These are phyloP conservation scores for Elsinoe perseae DNA, from an alignment of 2,329 filamentous ascomycete species.

Conservation along the genomic window DNA sequence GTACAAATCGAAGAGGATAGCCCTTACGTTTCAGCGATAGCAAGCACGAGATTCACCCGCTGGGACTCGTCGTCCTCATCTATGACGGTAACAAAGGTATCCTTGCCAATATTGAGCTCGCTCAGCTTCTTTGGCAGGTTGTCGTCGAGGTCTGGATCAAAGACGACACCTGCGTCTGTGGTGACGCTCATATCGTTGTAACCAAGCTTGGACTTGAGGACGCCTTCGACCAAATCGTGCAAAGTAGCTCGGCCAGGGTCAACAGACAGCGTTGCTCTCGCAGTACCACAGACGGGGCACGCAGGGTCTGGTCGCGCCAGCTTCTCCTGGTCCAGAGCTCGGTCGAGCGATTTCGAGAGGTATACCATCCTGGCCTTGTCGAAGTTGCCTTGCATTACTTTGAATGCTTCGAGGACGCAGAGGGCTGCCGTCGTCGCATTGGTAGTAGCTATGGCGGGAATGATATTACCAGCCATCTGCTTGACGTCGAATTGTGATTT, in stretches of 20 bases:
- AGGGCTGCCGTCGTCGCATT: slow-evolving; percentile 93
- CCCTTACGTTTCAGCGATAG: slow-evolving; percentile 19
- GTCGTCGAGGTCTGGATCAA: slow-evolving; percentile 81
- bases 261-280: slow-evolving; percentile 57
- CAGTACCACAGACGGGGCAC: slow-evolving; percentile 76
- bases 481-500: slow-evolving; percentile 96
- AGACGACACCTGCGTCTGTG: slow-evolving; percentile 68
- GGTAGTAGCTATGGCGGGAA: slow-evolving; percentile 94
- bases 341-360: slow-evolving; percentile 57
- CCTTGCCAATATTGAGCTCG: slow-evolving; percentile 63
- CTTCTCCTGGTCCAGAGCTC: slow-evolving; percentile 50
- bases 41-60: slow-evolving; percentile 70
- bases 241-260: slow-evolving; percentile 68
- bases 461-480: slow-evolving; percentile 98
- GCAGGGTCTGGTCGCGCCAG: slow-evolving; percentile 63
- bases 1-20: not conserved
- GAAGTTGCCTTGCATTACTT: slow-evolving; percentile 69
- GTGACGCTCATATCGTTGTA: slow-evolving; percentile 73
- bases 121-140: slow-evolving; percentile 72
- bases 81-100: slow-evolving; percentile 73
- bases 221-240: slow-evolving; percentile 66
- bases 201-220: slow-evolving; percentile 62
- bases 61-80: slow-evolving; percentile 71
- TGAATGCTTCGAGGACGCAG: slow-evolving; percentile 87
- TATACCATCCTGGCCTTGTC: slow-evolving; percentile 75